Base-by-base conservation (phyloP, 2,329 filamentous ascomycete genomes). In the Annulohypoxylon truncatum region DNA sequence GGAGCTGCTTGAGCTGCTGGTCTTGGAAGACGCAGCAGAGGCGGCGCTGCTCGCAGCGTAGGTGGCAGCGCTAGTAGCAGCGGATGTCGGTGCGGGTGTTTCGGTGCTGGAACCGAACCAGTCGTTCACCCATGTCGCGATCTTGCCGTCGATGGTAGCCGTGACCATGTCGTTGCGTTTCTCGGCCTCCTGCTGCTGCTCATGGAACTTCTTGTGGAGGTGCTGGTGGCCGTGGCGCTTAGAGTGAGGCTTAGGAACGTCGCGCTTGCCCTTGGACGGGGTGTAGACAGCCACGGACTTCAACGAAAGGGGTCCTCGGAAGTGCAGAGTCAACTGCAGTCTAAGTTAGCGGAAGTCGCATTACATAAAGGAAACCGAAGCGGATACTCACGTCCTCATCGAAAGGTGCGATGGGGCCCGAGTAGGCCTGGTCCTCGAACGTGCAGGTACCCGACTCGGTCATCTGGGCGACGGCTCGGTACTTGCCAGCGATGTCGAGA, bases 211-310 rank as follows among this genome's bases (percentile, higher is more conserved):
- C 69, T 80, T 77, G 76, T 89, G 85, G 33, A 85, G 76, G 70
- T 87, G 84, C 42, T 82, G 79, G 74, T 88, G 85, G 52, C 78
- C 80, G 71, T 85, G 82, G 38, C 84, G 82, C 67, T 76, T 77
- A 24, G 71, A 68, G 60, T 75, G 72, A 59, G 61, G 66, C 70
- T 78, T 78, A 42, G 72, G 63, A 40, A 71, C 66, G 1, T 76
- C 73, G 13, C 80, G 78, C 75, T 82, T 84, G 57, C 61, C 55
- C 64, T 72, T 76, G 20, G 80, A 80, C n/a, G 87, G 84, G 47
- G 82, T 84, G 78, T 93, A 94, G 58, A 89, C 88, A 9, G 90
- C 92, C 58, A 93, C 83, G 70, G 92, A 85, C 74, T 87, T 88
- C 29, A 94, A 76, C 38, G 85, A 79, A 71, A 92, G 77, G 1